phyloP scores from a whole-genome alignment of 1,284 basidiomycete genomes.

The Ganoderma sinense region DNA sequence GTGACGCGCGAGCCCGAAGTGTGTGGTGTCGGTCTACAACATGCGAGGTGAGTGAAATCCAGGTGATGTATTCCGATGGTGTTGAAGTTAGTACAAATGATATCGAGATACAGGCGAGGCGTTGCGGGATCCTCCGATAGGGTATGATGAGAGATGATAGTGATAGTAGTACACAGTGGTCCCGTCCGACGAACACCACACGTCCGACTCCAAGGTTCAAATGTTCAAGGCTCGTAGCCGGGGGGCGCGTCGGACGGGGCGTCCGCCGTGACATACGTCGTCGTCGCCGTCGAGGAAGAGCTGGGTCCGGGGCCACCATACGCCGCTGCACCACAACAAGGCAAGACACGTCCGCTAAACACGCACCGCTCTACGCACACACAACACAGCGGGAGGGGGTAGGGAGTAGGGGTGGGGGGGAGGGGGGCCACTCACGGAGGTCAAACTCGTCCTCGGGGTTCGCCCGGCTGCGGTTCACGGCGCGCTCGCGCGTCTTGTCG shows the following conservation, averaged over 20 bases:
- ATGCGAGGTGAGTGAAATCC: background rate
- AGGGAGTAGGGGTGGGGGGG: too few relatives aligned
- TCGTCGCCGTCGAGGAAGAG: constrained; percentile 43
- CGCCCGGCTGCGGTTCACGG: constrained; percentile 77
- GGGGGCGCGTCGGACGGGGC: constrained; percentile 64
- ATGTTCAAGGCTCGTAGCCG: constrained; percentile 58
- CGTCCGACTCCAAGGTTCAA: background rate
- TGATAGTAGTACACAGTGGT: background rate
- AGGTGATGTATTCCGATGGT: constrained; percentile 1
- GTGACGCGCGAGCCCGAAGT: background rate
- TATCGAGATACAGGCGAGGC: constrained; percentile 10
- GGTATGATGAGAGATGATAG: background rate
- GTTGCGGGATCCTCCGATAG: background rate
- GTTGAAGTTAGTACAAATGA: constrained; percentile 12
- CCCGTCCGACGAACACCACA: background rate
- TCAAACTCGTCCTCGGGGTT: constrained; percentile 61
- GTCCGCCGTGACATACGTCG: constrained; percentile 44
- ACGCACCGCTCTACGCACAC: background rate
- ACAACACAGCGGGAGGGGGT: too few relatives aligned
- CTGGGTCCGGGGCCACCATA: constrained; percentile 47
- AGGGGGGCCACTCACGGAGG: constrained; percentile 54
- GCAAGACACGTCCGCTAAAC: background rate
- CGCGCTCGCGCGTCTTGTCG: constrained; percentile 78
- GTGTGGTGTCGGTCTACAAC: background rate
- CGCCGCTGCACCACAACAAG: constrained; percentile 15